Evolutionary conservation across 768 basidiomycete genomes (phyloP).

Genomic region (Panellus pusillus): DNA sequence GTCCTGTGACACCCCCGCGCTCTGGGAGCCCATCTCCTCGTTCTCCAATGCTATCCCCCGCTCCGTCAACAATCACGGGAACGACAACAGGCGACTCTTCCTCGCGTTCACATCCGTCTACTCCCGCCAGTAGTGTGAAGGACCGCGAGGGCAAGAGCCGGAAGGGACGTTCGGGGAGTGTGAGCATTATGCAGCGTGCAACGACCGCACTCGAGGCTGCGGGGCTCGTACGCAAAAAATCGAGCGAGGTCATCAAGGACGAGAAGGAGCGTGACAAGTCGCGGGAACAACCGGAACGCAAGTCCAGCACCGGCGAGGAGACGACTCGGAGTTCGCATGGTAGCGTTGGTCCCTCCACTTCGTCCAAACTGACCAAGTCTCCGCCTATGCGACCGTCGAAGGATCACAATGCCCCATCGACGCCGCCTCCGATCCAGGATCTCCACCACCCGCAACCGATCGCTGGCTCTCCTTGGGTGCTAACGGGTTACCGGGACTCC

Average conservation of each 20-base stretch:
- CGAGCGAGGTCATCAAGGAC: conserved; percentile 66
- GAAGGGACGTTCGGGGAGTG: conserved; percentile 82
- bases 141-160: conserved; percentile 61
- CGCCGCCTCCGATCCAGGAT: conserved; percentile 49
- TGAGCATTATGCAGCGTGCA: conserved; percentile 95
- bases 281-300: conserved; percentile 47
- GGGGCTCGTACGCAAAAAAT: conserved; percentile 82
- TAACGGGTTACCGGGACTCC: conserved; percentile 48
- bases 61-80: conserved; percentile 37
- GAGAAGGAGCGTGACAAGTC: conserved; percentile 44
- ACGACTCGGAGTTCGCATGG: conserved; percentile 60
- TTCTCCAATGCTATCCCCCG: conserved; percentile 60
- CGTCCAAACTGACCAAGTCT: conserved; percentile 68
- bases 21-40: conserved; percentile 39
- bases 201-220: conserved; percentile 89
- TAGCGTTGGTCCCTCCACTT: conserved; percentile 38
- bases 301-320: conserved; percentile 54
- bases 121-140: conserved; percentile 62
- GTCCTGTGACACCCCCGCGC: conserved; percentile 56
- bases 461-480: conserved; percentile 74
- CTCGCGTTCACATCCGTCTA: conserved; percentile 65
- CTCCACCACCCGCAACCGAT: conserved; percentile 36
- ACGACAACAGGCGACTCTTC: conserved; percentile 45
- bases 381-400: conserved; percentile 60
- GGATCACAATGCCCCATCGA: conserved; percentile 43